A percentile compares a stretch with the other conserved stretches of the same genome.
Evolutionary conservation across 306 rosid species (phyloP).

Genomic region (Corylus americana): DNA sequence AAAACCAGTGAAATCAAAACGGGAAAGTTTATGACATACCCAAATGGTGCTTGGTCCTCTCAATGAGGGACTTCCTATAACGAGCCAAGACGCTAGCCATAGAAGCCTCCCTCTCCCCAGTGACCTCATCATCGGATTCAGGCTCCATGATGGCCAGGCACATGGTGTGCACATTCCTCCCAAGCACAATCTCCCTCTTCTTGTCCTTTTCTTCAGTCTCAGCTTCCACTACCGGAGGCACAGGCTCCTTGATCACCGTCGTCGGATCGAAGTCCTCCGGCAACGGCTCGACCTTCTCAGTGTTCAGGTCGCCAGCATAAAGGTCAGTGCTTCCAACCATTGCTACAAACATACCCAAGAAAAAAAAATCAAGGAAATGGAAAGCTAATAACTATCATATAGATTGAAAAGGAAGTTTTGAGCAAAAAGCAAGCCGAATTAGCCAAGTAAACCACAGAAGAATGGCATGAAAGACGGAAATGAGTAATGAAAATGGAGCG

Average conservation of each 20-base stretch:
- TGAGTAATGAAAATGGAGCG: constrained; percentile 1
- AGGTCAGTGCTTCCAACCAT: constrained; percentile 26
- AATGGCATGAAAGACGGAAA: not conserved
- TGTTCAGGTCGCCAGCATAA: not conserved
- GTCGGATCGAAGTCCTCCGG: constrained; percentile 42
- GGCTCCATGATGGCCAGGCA: constrained; percentile 77
- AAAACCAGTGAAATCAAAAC: too few relatives aligned
- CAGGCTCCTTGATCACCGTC: constrained; percentile 22
- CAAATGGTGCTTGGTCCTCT: constrained; percentile 74
- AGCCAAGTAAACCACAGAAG: too few relatives aligned
- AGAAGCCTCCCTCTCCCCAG: constrained; percentile 78
- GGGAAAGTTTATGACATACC: constrained; percentile 35
- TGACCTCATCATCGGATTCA: constrained; percentile 63
- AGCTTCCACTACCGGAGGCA: constrained; percentile 17
- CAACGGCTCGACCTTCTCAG: constrained; percentile 22
- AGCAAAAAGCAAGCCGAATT: too few relatives aligned
- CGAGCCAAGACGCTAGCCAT: constrained; percentile 81
- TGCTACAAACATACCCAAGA: constrained; percentile 6
- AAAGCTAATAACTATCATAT: too few relatives aligned
- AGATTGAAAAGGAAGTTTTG: too few relatives aligned
- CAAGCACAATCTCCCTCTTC: constrained; percentile 56
- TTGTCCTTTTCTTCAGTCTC: too few relatives aligned
- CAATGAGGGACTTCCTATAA: constrained; percentile 56
- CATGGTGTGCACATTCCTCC: constrained; percentile 64
- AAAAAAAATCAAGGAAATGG: too few relatives aligned